Evolutionary conservation across 148 eudicot species (phyloP).

Genomic region (Agrostemma githago): DNA sequence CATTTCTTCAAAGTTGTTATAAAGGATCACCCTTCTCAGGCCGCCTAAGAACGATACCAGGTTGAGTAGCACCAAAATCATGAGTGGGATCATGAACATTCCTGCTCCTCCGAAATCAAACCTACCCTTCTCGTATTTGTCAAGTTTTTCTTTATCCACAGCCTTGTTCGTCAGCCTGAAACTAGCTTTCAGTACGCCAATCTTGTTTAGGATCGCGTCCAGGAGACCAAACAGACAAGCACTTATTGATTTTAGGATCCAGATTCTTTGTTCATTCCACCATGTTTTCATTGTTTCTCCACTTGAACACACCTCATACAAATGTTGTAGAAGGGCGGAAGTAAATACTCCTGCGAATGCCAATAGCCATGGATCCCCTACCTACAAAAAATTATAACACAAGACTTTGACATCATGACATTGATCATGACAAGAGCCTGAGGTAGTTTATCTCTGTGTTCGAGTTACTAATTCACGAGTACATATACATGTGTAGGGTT

Average conservation of each 20-base stretch:
- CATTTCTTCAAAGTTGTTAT: constrained; percentile 28
- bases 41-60: constrained; percentile 20
- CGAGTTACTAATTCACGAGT: no score
- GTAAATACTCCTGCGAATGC: constrained; percentile 17
- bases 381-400: constrained; percentile 8
- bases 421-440: neutral
- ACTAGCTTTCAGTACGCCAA: constrained; percentile 22
- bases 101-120: constrained; percentile 29
- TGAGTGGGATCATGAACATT: constrained; percentile 28
- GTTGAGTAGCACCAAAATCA: constrained; percentile 19
- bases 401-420: neutral
- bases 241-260: constrained; percentile 25
- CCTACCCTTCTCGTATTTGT: constrained; percentile 26
- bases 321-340: constrained; percentile 26
- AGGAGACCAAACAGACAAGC: constrained; percentile 21
- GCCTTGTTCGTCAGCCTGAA: constrained; percentile 28
- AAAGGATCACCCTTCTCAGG: constrained; percentile 11
- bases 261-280: constrained; percentile 32
- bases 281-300: constrained; percentile 19
- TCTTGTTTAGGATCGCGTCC: constrained; percentile 21
- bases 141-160: constrained; percentile 25
- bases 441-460: no score
- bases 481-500: neutral
- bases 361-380: constrained; percentile 26
- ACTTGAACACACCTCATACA: constrained; percentile 23